Base-by-base conservation (phyloP, 2,329 filamentous ascomycete species). In the Colletotrichum ledebouriae region DNA sequence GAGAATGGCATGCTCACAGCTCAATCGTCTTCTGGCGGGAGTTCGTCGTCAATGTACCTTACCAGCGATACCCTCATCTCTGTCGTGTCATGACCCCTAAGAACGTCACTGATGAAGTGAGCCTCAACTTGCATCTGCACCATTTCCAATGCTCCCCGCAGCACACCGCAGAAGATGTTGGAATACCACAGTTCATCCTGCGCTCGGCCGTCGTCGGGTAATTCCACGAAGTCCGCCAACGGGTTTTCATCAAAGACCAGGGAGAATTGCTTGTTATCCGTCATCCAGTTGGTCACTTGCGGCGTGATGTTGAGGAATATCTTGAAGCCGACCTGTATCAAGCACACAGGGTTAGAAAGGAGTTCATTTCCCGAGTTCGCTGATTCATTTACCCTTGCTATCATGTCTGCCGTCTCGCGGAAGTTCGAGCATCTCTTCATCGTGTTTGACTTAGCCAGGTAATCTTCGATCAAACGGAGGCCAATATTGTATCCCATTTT, bases 401-500 rank as follows among this genome's bases (percentile, higher is more conserved):
- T 96, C 89, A 97, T 95, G 79, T 99, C 96, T 46, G 96, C 95
- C 6, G 96, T 98, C 79, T 99, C 96, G 67, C 93, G 88, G 77
- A 99, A 98, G 82, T 96, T 98, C 73, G 89, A 86, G 80, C 96
- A 99, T 72, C 94, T 88, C 73, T 94, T 93, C 87, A 91, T 91
- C 2, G 92, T 94, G 74, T 94, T 95, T 5, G 94, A 96, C 80
- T 98, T 98, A 75, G 96, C 96, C 17, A 99, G 89, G 76, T 98
- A 99, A 81, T 99, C 96, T 75, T 99, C 96, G 73, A 99, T 98
- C 72, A 99, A 83, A 42, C 96, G 92, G 76, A 98, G 86, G 33
- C 96, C 96, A 72, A 99, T 99, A 76, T 98, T 98, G 83, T 98
- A 98, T 63, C 96, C 96, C 96, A 99, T 99, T 82, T 95, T 97